These are phyloP conservation scores for Teratosphaeria epicoccoides DNA, from an alignment of 2,329 filamentous ascomycete species.

Conservation along the genomic window DNA sequence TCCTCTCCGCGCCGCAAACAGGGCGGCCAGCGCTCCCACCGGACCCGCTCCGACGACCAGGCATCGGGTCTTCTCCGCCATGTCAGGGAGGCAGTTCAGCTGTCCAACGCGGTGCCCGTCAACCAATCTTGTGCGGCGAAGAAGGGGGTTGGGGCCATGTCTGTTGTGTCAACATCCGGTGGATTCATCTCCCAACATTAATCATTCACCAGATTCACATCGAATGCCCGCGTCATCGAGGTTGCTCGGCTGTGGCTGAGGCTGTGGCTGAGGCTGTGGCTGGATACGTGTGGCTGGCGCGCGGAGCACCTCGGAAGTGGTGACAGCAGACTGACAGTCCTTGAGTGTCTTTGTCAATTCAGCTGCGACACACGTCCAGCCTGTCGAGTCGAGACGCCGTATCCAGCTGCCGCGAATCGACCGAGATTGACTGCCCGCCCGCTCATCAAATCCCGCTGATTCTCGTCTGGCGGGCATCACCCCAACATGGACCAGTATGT, in stretches of 20 bases:
- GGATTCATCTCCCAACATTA: no score
- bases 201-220: neutral
- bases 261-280: neutral
- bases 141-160: no score
- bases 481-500: neutral
- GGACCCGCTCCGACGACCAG: slow-evolving; percentile 86
- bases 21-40: slow-evolving; percentile 79
- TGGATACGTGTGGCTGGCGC: neutral
- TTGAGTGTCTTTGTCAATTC: no score
- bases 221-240: neutral
- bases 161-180: no score
- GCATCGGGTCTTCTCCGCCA: slow-evolving; percentile 16
- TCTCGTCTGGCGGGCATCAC: no score
- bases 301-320: neutral
- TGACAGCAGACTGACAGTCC: neutral
- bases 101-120: neutral
- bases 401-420: no score
- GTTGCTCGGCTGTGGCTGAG: neutral
- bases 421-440: no score
- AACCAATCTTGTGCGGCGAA: neutral
- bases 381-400: no score
- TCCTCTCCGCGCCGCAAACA: slow-evolving; percentile 83
- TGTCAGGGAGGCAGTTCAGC: neutral
- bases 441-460: no score
- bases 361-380: no score